Evolutionary conservation across 768 basidiomycete genomes (phyloP), one percentile per base, ranked within the genome.

Genomic region (Guyanaporus albipodus): DNA sequence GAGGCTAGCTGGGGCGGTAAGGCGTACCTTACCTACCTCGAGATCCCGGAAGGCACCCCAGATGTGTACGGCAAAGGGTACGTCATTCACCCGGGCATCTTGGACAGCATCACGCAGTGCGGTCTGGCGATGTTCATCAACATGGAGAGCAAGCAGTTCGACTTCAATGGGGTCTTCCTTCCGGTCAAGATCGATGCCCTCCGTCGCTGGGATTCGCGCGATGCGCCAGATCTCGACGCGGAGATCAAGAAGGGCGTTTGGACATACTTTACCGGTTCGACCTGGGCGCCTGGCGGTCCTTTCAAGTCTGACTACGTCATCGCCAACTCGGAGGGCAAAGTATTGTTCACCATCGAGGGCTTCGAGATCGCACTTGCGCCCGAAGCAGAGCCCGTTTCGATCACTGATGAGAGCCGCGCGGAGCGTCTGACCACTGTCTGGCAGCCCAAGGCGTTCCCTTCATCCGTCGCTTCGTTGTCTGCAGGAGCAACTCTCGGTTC

Each of bases 351-450:
- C 3, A 64, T 68, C 27, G 63, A 64, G 28, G 63, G 61, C 4
- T 67, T 68, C 46, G 66, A 68, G 44, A 64, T 67, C 36, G 61
- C 63, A 0, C 59, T 48, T 26, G 67, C 68, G 6, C 62, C 63
- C 10, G 64, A 55, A 24, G 52, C 63, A 0, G 58, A 63, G 23
- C 61, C 63, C 0, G 44, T 64, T 35, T 7, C 48, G 5, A 59
- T 64, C 33, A 55, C 48, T 4, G 64, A 65, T 24, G 51, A 35
- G 38, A 59, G 55, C 34, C 50, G 57, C 15, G 65, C 61, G 9
- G 58, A 65, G 23, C 64, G 67, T 42, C 42, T 69, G 42, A 60
- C 66, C 1, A 66, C 59, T 8, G 42, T 43, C 1, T 68, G 67
- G 67, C 67, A 68, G 46, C 54, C 58, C 10, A 60, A 66, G 39